Evolutionary conservation across 2,329 filamentous ascomycete genomes (phyloP).

Genomic region (Curvularia lunata): DNA sequence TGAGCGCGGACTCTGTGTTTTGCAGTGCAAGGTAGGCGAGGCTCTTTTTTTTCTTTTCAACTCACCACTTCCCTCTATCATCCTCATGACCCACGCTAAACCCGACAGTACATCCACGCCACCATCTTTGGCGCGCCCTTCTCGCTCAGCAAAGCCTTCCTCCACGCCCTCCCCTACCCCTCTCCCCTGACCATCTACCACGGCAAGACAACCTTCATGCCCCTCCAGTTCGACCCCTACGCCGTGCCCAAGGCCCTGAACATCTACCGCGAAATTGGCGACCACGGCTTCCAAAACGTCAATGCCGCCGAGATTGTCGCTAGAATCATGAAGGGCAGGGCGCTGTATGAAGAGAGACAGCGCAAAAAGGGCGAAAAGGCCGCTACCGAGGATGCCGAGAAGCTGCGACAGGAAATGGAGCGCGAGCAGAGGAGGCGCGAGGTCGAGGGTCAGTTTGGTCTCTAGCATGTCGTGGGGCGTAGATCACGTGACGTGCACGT

Average conservation of each 20-base stretch:
- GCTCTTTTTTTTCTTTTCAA: not conserved
- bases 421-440: slow-evolving; percentile 45
- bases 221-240: slow-evolving; percentile 66
- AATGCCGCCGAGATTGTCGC: slow-evolving; percentile 93
- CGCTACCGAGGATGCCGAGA: slow-evolving; percentile 67
- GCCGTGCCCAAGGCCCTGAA: slow-evolving; percentile 78
- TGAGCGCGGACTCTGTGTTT: slow-evolving; percentile 90
- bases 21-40: slow-evolving; percentile 81
- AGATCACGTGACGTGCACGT: not conserved
- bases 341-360: slow-evolving; percentile 90
- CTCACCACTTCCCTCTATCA: not conserved
- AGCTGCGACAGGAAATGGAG: slow-evolving; percentile 48
- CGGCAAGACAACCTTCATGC: slow-evolving; percentile 93
- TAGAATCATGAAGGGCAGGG: slow-evolving; percentile 84
- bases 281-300: slow-evolving; percentile 82
- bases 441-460: slow-evolving; percentile 51
- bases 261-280: slow-evolving; percentile 79
- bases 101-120: slow-evolving; percentile 78
- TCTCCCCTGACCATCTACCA: slow-evolving; percentile 86
- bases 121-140: slow-evolving; percentile 92
- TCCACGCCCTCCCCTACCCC: slow-evolving; percentile 71
- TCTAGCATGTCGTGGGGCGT: slow-evolving; percentile 6
- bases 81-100: not conserved
- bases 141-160: slow-evolving; percentile 78
- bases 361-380: slow-evolving; percentile 88